phyloP scores from a whole-genome alignment of 768 basidiomycete species.

The Suillus spraguei region DNA sequence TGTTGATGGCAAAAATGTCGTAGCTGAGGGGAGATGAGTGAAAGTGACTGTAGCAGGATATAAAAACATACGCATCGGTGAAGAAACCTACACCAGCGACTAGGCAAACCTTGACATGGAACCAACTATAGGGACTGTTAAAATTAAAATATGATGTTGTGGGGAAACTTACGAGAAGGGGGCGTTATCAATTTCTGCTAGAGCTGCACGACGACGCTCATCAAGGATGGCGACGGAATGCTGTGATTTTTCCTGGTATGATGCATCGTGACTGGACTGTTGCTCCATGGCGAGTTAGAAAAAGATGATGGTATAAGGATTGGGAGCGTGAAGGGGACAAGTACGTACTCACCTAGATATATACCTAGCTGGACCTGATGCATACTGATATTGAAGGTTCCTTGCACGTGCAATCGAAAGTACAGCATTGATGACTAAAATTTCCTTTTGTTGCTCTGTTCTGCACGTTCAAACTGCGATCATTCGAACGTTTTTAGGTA shows the following conservation, averaged over 20 bases:
- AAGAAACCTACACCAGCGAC: conserved; percentile 88
- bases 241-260: conserved; percentile 30
- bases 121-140: conserved; percentile 55
- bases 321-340: background rate
- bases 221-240: conserved; percentile 50
- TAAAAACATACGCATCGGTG: conserved; percentile 67
- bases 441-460: background rate
- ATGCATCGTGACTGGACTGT: conserved; percentile 29
- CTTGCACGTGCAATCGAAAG: conserved; percentile 32
- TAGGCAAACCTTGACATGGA: conserved; percentile 78
- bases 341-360: background rate
- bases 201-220: conserved; percentile 75
- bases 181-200: conserved; percentile 87
- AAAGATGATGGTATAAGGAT: background rate
- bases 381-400: conserved; percentile 15
- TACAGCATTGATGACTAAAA: conserved; percentile 9
- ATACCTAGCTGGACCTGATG: too few species aligned
- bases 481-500: background rate
- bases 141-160: background rate
- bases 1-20: conserved; percentile 90
- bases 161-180: conserved; percentile 64
- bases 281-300: conserved; percentile 26
- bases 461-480: conserved; percentile 9
- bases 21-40: conserved; percentile 37
- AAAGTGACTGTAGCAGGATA: background rate